Evolutionary conservation across 371 early-diverging fungal genomes (phyloP).

Genomic region (Zopfochytrium polystomum): DNA sequence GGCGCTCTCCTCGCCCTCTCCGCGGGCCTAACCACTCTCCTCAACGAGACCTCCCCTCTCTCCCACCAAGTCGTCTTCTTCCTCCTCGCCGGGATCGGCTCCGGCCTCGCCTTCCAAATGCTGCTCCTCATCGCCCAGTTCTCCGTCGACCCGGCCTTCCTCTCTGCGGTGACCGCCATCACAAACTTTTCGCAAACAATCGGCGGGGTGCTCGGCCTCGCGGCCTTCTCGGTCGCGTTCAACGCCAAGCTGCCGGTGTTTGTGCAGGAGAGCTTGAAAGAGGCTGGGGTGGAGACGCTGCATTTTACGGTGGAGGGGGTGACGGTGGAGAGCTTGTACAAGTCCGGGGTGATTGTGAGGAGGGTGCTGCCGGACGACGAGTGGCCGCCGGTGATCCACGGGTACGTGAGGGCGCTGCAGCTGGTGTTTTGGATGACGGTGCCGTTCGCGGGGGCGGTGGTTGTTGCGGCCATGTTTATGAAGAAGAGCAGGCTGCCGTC

Average conservation of each 20-base stretch:
- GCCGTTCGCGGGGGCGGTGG: slow-evolving; percentile 26
- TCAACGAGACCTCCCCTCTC: slow-evolving; percentile 40
- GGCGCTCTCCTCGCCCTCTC: slow-evolving; percentile 42
- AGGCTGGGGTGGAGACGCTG: slow-evolving; percentile 6
- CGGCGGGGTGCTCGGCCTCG: too few species aligned
- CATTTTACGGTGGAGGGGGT: slow-evolving; percentile 8
- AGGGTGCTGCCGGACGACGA: slow-evolving; percentile 12
- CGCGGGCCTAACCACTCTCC: slow-evolving; percentile 48
- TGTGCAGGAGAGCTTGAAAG: slow-evolving; percentile 1
- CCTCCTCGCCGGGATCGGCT: slow-evolving; percentile 60
- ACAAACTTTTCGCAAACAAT: slow-evolving; percentile 61
- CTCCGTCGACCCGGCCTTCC: slow-evolving; percentile 47
- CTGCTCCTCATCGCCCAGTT: slow-evolving; percentile 60
- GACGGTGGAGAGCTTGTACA: slow-evolving; percentile 13
- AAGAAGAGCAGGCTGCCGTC: slow-evolving; percentile 28
- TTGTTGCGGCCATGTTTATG: slow-evolving; percentile 28
- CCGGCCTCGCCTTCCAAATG: slow-evolving; percentile 63
- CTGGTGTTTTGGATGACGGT: slow-evolving; percentile 28
- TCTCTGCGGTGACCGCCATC: slow-evolving; percentile 64
- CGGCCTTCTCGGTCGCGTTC: slow-evolving; percentile 45
- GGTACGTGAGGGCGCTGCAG: slow-evolving; percentile 24
- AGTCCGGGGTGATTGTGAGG: slow-evolving; percentile 5
- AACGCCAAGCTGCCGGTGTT: slow-evolving; percentile 35
- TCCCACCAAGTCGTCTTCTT: slow-evolving; percentile 55
- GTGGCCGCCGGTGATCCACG: slow-evolving; percentile 20